These are phyloP conservation scores for Citrus unshiu DNA, from an alignment of 345 rosid species.

Conservation along the genomic window DNA sequence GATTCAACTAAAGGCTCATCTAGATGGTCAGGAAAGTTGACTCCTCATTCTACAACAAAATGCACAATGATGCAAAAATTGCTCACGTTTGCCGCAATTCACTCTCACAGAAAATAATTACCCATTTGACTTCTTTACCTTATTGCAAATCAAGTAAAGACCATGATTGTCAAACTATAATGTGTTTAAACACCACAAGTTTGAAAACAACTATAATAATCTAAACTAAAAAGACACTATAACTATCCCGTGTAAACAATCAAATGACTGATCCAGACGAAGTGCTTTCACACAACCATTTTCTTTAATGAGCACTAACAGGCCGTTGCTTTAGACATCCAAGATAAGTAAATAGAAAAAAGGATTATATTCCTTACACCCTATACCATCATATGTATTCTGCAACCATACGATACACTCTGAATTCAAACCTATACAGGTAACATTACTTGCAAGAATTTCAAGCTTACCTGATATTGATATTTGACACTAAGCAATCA, in stretches of 20 bases:
- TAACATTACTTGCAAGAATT: background rate
- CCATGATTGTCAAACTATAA: background rate
- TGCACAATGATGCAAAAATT: background rate
- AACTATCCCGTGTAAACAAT: background rate
- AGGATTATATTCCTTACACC: background rate
- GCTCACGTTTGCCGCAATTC: background rate
- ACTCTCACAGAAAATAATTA: background rate
- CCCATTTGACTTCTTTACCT: background rate
- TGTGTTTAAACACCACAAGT: background rate
- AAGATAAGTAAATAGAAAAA: background rate
- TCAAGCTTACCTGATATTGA: background rate
- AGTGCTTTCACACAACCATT: too few species aligned
- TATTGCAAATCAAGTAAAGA: background rate
- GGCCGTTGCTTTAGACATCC: background rate
- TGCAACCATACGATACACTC: background rate
- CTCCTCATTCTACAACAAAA: background rate
- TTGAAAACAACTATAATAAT: background rate
- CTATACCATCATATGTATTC: background rate
- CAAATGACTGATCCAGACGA: background rate
- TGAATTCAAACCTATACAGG: background rate
- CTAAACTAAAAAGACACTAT: too few species aligned
- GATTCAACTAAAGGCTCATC: background rate
- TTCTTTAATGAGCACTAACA: too few species aligned
- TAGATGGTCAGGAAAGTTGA: background rate
- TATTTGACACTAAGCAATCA: slow-evolving; percentile 4